phyloP scores from a whole-genome alignment of 768 basidiomycete genomes.

The Lyophyllum atratum region DNA sequence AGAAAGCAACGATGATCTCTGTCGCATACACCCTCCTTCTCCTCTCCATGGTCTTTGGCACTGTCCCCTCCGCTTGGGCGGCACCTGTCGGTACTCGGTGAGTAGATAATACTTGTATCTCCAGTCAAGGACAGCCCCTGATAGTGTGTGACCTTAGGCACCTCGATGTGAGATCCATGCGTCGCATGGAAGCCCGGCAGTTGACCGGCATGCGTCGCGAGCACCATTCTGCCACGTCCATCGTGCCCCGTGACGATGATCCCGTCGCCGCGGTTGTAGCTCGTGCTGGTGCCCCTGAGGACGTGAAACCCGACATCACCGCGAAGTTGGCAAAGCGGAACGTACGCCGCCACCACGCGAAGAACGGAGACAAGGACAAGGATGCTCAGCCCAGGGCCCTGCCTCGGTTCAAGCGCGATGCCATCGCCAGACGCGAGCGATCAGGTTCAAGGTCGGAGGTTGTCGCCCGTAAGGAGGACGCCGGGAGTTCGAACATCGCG shows the following conservation, averaged over 20 bases:
- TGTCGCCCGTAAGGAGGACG: neutral
- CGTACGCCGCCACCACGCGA: slow-evolving; percentile 4
- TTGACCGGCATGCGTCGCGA: slow-evolving; percentile 4
- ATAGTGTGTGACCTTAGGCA: neutral
- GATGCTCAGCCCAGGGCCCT: neutral
- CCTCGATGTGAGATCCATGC: slow-evolving; percentile 9
- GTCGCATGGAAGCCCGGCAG: slow-evolving; percentile 4
- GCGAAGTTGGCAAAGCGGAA: neutral
- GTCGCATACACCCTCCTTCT: slow-evolving; percentile 13
- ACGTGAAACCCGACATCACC: neutral
- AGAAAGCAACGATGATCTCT: slow-evolving; percentile 18
- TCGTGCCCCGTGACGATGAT: slow-evolving; percentile 1
- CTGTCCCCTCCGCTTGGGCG: slow-evolving; percentile 9
- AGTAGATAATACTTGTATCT: neutral
- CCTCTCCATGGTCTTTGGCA: slow-evolving; percentile 8
- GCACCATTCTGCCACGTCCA: slow-evolving; percentile 9
- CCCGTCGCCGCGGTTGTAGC: neutral
- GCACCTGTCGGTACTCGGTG: slow-evolving; percentile 17
- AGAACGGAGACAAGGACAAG: slow-evolving; percentile 4
- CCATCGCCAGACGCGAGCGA: neutral
- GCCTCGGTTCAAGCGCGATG: slow-evolving; percentile 11
- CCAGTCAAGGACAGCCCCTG: neutral
- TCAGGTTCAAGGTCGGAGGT: neutral
- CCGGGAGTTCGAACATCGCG: slow-evolving; percentile 1
- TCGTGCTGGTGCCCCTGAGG: neutral